A percentile compares a stretch with the other conserved stretches of the same genome.
phyloP scores from a whole-genome alignment of 1,284 basidiomycete species.

The Xerocomus minutiporus region DNA sequence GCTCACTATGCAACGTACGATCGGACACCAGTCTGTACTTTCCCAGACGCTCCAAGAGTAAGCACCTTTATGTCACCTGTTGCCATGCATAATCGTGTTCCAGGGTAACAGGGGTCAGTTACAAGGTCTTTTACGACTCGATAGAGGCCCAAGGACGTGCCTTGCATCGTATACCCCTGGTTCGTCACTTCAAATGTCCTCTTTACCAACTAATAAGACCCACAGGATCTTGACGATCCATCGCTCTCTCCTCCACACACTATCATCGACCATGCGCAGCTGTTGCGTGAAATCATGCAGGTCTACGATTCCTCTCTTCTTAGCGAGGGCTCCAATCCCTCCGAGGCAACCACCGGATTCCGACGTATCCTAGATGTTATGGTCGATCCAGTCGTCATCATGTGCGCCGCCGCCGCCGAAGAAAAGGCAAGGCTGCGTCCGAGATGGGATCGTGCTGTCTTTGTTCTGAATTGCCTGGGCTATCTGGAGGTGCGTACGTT shows the following conservation, averaged over 20 bases:
- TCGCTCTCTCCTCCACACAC: slow-evolving; percentile 73
- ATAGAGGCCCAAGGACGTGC: slow-evolving; percentile 78
- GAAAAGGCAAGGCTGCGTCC: slow-evolving; percentile 53
- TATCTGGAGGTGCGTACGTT: slow-evolving; percentile 59
- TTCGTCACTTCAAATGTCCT: slow-evolving; percentile 34
- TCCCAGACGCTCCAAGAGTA: slow-evolving; percentile 80
- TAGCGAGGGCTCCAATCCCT: slow-evolving; percentile 38
- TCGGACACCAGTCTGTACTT: slow-evolving; percentile 77
- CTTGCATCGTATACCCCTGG: slow-evolving; percentile 67
- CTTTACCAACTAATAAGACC: not conserved
- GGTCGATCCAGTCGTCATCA: slow-evolving; percentile 77
- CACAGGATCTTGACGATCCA: slow-evolving; percentile 69
- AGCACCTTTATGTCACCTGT: slow-evolving; percentile 26
- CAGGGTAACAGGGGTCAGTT: slow-evolving; percentile 78
- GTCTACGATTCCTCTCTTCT: slow-evolving; percentile 84
- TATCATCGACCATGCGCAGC: slow-evolving; percentile 77
- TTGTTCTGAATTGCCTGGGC: slow-evolving; percentile 78
- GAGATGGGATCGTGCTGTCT: slow-evolving; percentile 77
- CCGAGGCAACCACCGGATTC: slow-evolving; percentile 33
- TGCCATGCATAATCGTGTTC: not conserved
- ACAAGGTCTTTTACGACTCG: slow-evolving; percentile 81
- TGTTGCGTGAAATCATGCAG: slow-evolving; percentile 81
- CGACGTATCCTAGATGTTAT: slow-evolving; percentile 72
- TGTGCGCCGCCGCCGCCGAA: slow-evolving; percentile 67
- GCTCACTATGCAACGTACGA: slow-evolving; percentile 87